A percentile compares a stretch with the other conserved stretches of the same genome.
Evolutionary conservation across 345 rosid genomes (phyloP).

Genomic region (Combretum micranthum): DNA sequence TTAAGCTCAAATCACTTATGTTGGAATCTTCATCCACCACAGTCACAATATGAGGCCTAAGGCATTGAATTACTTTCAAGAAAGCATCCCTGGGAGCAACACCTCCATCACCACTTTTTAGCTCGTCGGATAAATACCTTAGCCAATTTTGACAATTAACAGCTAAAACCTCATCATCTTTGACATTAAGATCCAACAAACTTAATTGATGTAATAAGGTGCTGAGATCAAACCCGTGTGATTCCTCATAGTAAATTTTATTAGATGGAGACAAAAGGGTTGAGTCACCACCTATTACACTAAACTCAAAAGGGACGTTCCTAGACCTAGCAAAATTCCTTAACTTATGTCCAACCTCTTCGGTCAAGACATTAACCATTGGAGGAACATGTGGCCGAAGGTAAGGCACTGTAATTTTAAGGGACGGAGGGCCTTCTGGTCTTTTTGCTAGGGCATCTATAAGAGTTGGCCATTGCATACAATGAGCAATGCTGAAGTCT

Average conservation of each 20-base stretch:
- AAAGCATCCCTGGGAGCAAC: constrained; percentile 34
- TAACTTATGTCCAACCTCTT: constrained; percentile 51
- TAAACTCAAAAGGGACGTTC: constrained; percentile 53
- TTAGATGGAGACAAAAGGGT: neutral
- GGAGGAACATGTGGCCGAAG: constrained; percentile 50
- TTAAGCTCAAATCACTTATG: constrained; percentile 35
- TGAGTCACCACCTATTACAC: constrained; percentile 20
- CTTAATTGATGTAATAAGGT: constrained; percentile 30
- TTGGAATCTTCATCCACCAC: constrained; percentile 63
- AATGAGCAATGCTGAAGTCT: constrained; percentile 59
- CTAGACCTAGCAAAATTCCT: constrained; percentile 49
- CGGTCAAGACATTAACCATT: constrained; percentile 37
- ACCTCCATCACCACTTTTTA: neutral
- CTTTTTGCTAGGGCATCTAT: constrained; percentile 58
- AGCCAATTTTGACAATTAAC: constrained; percentile 71
- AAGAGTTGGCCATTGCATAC: constrained; percentile 80
- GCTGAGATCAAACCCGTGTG: constrained; percentile 17
- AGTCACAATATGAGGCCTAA: constrained; percentile 35
- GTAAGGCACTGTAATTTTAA: constrained; percentile 52
- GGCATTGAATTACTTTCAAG: constrained; percentile 30
- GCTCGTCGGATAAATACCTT: constrained; percentile 43
- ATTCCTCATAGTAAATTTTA: constrained; percentile 7
- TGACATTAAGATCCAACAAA: constrained; percentile 21
- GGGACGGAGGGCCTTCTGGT: constrained; percentile 58
- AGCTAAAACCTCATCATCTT: constrained; percentile 50